These are phyloP conservation scores for Diutina sp. DNA, from an alignment of 1,139 yeast species.

Conservation along the genomic window DNA sequence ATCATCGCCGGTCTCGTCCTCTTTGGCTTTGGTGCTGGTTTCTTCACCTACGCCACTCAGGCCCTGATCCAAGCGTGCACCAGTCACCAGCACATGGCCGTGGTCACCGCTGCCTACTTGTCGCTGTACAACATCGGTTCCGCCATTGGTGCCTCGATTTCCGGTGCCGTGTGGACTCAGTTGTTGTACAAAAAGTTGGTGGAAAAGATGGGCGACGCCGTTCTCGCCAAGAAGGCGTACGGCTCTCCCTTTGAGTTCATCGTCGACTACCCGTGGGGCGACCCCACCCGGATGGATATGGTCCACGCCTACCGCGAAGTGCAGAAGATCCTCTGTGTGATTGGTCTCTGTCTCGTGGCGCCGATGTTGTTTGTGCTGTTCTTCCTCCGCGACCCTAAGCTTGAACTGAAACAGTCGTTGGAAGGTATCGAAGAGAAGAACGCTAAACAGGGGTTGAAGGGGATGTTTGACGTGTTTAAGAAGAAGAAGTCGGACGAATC, in stretches of 20 bases:
- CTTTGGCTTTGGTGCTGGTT: conserved; percentile 1
- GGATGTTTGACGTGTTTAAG: not conserved
- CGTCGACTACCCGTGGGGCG: conserved; percentile 17
- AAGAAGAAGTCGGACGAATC: not conserved
- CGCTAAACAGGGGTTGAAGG: not conserved
- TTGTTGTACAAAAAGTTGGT: conserved; percentile 11
- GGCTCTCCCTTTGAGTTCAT: conserved; percentile 17
- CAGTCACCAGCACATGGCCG: conserved; percentile 3
- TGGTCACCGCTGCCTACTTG: not conserved
- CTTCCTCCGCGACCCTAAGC: not conserved
- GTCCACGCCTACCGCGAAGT: conserved; percentile 8
- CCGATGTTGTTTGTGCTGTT: not conserved
- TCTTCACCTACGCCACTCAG: not conserved
- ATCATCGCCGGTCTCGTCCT: not conserved
- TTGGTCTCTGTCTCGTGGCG: not conserved
- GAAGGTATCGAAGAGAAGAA: not conserved
- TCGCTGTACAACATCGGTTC: not conserved
- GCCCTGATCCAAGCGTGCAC: conserved; percentile 1
- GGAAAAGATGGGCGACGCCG: conserved; percentile 7
- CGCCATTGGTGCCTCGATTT: not conserved
- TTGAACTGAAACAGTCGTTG: not conserved
- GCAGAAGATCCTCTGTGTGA: not conserved
- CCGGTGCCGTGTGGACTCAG: conserved; percentile 3
- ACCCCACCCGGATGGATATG: conserved; percentile 18
- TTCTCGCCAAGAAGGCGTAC: conserved; percentile 16